Evolutionary conservation across 169 alveolate genomes (phyloP), one percentile per base, ranked within the genome.

Genomic region (Babesia caballi): DNA sequence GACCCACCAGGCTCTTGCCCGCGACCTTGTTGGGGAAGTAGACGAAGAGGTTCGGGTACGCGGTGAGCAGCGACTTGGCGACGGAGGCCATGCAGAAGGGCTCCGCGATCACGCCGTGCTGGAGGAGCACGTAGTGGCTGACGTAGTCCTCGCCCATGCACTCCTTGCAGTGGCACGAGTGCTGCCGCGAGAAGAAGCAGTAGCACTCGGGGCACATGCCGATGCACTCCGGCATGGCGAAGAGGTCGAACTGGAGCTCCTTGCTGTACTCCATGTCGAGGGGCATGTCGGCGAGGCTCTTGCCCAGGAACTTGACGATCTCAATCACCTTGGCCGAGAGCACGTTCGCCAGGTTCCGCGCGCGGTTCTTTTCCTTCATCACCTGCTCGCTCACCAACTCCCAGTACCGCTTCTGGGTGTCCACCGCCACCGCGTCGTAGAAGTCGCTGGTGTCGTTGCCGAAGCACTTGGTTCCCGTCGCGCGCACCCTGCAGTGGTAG

Each of bases 21-120:
- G 82, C 85, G 19, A 72, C 66, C 32, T 83, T 78, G 32, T 76
- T 82, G 0, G 93, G 85, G 57, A 88, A 66, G 77, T 88, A 88
- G 35, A 84, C 38, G 58, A 80, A 84, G 30, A 88, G 40, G 35
- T 66, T 61, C 7, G 93, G 93, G 65, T 88, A 75, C 19, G 49
- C 60, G 2, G 25, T 60, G 52, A 88, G 36, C n/a, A 88, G 58
- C 8, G 83, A 59, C 53, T 66, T 69, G 17, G 83, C 66, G 19
- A 80, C 49, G 50, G 70, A 74, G 32, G 78, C 82, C 87, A 88
- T 81, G 47, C 66, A 72, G 5, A 66, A 58, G 23, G 90, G 91
- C n/a, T 86, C 75, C 33, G 91, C 84, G 17, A 88, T 53, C 36
- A 88, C 68, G 6, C 93, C 93, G 58, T 88, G 93, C 78, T 76